Evolutionary conservation across 163 green algal genomes (phyloP), one percentile per base, ranked within the genome.

Genomic region (Volvox carteri): DNA sequence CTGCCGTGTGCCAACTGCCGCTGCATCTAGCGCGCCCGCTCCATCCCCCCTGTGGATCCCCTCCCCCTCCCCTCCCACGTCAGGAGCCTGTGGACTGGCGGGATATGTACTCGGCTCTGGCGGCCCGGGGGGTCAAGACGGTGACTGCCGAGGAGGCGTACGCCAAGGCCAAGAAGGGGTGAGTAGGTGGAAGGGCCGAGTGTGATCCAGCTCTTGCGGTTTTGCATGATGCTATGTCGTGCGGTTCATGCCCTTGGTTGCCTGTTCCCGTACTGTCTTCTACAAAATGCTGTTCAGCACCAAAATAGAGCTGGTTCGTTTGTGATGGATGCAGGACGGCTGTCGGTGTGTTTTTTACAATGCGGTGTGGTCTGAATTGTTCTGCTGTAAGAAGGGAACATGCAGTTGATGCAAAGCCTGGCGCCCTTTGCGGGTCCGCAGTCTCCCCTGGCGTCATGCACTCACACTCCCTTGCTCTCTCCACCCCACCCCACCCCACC

Each of bases 71-170:
- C 54, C 54, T 12, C 58, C 33, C 33, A 7, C 44, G n/a, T 0
- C 68, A 88, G 83, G 76, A 80, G 60, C 78, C 67, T 23, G 30
- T 92, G 28, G 87, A 92, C 62, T 94, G 92, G 92, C 56, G 39
- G 41, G 90, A 92, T 30, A 92, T 94, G 39, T 92, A 92, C 62
- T 7, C 72, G 4, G 67, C n/a, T 4, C 80, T 93, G 56, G 35
- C 73, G 25, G 52, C 52, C 4, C 30, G 42, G 54, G 76, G 84
- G 23, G 80, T 93, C 30, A 88, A 90, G 72, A 86, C 73, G 7
- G 41, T 94, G 21, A 73, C 48, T 1, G 56, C 90, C 6, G 72
- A 79, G 25, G 90, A 92, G 46, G 90, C 90, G 7, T 89, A 78
- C 42, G 81, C 56, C 9, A 90, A 88, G 67, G 65, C 70, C 35